Evolutionary conservation across 108 stramenopile species (phyloP).

Genomic region (Fragilariopsis cylindrus): DNA sequence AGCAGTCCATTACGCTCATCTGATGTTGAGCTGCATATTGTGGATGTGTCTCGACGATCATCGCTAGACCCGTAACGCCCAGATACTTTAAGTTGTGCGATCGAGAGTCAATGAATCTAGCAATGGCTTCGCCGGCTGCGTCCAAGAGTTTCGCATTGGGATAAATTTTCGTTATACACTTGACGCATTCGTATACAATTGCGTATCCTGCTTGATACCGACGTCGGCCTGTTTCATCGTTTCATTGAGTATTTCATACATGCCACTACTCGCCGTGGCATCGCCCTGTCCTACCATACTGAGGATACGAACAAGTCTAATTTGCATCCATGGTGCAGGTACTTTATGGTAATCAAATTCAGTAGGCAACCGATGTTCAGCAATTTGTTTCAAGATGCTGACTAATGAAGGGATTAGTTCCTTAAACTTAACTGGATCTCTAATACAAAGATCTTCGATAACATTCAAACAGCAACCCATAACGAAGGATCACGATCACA

Average conservation of each 20-base stretch:
- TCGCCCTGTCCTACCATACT: slow-evolving; percentile 90
- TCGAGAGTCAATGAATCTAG: slow-evolving; percentile 85
- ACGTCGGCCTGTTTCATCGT: slow-evolving; percentile 96
- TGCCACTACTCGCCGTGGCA: slow-evolving; percentile 75
- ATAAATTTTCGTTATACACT: slow-evolving; percentile 95
- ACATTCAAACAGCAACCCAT: slow-evolving; percentile 95
- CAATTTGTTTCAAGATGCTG: slow-evolving; percentile 96
- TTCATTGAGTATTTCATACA: slow-evolving; percentile 97
- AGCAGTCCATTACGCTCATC: slow-evolving; percentile 98
- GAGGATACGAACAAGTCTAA: slow-evolving; percentile 92
- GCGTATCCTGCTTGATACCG: slow-evolving; percentile 99
- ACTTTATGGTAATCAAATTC: slow-evolving; percentile 99
- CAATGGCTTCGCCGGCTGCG: slow-evolving; percentile 93
- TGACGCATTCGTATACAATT: slow-evolving; percentile 95
- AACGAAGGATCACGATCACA: slow-evolving; percentile 97
- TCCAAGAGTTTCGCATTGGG: slow-evolving; percentile 96
- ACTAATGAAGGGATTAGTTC: slow-evolving; percentile 94
- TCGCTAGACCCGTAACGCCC: slow-evolving; percentile 95
- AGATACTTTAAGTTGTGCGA: slow-evolving; percentile 98
- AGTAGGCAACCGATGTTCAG: slow-evolving; percentile 94
- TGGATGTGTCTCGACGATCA: slow-evolving; percentile 95
- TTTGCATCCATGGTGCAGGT: slow-evolving; percentile 99
- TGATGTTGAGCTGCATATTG: slow-evolving; percentile 97
- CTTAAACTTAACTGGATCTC: slow-evolving; percentile 78
- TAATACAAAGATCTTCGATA: slow-evolving; percentile 79